phyloP scores from a whole-genome alignment of 371 early-diverging fungal species.

The Mortierella sp. region DNA sequence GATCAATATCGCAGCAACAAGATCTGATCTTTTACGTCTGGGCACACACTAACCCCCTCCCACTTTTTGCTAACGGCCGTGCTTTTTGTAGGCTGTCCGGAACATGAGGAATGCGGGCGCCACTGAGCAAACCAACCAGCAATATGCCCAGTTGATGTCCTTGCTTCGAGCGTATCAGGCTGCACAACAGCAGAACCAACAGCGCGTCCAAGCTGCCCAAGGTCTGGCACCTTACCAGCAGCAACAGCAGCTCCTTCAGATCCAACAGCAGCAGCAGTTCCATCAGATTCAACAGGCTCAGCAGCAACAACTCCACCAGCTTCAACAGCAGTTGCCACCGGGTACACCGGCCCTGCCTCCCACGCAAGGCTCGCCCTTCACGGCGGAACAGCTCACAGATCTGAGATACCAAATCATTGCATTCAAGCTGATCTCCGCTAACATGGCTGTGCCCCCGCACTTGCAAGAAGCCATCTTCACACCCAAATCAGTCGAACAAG shows the following conservation, averaged over 20 bases:
- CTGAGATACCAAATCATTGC: constrained; percentile 85
- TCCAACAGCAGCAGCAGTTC: constrained; percentile 50
- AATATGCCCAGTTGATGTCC: constrained; percentile 74
- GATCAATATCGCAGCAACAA: neutral
- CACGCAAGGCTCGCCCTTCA: constrained; percentile 58
- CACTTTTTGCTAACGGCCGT: too few species aligned
- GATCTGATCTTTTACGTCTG: neutral
- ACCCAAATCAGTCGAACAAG: constrained; percentile 54
- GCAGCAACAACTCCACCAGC: constrained; percentile 47
- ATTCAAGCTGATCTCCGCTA: constrained; percentile 83
- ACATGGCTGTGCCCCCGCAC: constrained; percentile 78
- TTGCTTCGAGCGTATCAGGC: constrained; percentile 61
- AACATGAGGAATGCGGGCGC: constrained; percentile 67
- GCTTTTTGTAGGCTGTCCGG: constrained; percentile 41
- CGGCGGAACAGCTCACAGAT: constrained; percentile 71
- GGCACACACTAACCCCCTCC: too few species aligned
- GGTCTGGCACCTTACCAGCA: constrained; percentile 50
- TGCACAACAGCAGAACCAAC: constrained; percentile 37
- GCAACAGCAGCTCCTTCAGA: constrained; percentile 52
- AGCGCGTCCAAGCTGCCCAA: constrained; percentile 57
- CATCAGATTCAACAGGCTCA: constrained; percentile 53
- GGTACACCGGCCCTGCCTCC: constrained; percentile 40
- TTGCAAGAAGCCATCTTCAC: constrained; percentile 80
- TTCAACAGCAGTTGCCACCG: constrained; percentile 41
- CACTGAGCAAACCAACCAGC: constrained; percentile 76